These are phyloP conservation scores for Rickenella mellea DNA, from an alignment of 768 basidiomycete genomes.

Conservation along the genomic window DNA sequence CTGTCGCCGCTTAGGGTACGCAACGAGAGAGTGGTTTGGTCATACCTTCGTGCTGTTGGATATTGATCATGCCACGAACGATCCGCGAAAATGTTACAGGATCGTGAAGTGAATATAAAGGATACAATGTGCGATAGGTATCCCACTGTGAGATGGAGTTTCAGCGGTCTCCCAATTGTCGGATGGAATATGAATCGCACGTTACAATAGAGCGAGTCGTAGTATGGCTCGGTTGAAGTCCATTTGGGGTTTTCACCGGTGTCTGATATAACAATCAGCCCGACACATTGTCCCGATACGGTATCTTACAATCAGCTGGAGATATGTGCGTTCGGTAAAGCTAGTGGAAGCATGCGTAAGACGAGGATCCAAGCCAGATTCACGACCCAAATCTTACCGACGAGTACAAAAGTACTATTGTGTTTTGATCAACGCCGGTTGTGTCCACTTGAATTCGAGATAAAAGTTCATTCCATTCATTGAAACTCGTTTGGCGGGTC, in stretches of 20 bases:
- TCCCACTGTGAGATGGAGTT: constrained; percentile 38
- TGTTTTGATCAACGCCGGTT: constrained; percentile 36
- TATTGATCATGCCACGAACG: constrained; percentile 57
- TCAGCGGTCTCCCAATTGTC: neutral
- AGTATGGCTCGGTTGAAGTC: constrained; percentile 58
- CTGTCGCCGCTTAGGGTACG: constrained; percentile 18
- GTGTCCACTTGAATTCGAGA: constrained; percentile 45
- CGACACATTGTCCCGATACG: too few relatives aligned
- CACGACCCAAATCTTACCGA: constrained; percentile 30
- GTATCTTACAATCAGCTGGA: constrained; percentile 56
- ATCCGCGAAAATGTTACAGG: constrained; percentile 48
- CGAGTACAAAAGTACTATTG: constrained; percentile 47
- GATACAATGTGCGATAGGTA: constrained; percentile 52
- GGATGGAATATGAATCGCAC: constrained; percentile 22
- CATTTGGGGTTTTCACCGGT: constrained; percentile 57
- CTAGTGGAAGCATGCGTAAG: constrained; percentile 14
- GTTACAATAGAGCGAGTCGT: constrained; percentile 61
- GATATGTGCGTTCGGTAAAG: constrained; percentile 54
- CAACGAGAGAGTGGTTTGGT: neutral
- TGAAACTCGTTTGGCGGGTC: constrained; percentile 32
- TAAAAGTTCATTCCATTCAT: constrained; percentile 50
- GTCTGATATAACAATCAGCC: too few relatives aligned
- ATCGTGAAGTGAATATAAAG: constrained; percentile 56
- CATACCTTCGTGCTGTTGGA: constrained; percentile 56
- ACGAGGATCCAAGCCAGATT: neutral